Conservation (phyloP, 2,329 filamentous ascomycete genomes). For the Chlorencoelia australis region DNA sequence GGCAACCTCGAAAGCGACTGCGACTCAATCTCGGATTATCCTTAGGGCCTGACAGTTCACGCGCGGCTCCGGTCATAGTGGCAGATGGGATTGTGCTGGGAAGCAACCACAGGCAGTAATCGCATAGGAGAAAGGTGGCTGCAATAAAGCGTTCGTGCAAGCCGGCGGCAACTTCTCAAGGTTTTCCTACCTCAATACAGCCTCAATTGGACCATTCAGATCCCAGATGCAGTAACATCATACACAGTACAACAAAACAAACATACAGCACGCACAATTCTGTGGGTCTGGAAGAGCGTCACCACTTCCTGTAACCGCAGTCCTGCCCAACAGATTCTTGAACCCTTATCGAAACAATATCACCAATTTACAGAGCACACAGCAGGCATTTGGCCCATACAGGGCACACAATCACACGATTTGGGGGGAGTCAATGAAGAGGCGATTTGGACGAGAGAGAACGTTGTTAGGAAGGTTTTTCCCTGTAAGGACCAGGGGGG, state of each 20-base stretch:
- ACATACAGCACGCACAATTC: conserved; percentile 6
- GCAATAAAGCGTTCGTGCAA: conserved; percentile 10
- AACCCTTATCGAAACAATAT: conserved; percentile 5
- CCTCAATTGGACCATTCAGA: conserved; percentile 7
- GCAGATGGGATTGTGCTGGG: conserved; percentile 12
- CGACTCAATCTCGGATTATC: conserved; percentile 12
- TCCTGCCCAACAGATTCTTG: conserved; percentile 3
- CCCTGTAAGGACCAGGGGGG: conserved; percentile 3
- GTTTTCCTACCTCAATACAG: conserved; percentile 11
- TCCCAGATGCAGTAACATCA: conserved; percentile 8
- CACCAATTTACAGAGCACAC: conserved; percentile 1
- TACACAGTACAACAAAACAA: conserved; percentile 8
- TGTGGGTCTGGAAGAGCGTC: conserved; percentile 6
- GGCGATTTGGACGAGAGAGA: conserved; percentile 3
- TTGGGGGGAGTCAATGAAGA: conserved; percentile 1
- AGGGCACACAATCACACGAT: conserved; percentile 2
- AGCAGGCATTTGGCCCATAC: conserved; percentile 2
- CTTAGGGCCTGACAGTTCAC: conserved; percentile 10
- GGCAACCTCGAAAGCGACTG: conserved; percentile 11
- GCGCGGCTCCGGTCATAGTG: conserved; percentile 12
- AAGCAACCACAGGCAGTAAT: conserved; percentile 8
- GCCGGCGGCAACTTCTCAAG: conserved; percentile 9
- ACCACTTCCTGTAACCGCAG: conserved; percentile 3
- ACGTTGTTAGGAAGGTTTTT: conserved; percentile 5
- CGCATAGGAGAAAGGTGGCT: conserved; percentile 9